Percentiles rank a stretch among this genome's conserved stretches.
phyloP scores from a whole-genome alignment of 2,329 filamentous ascomycete genomes.

The Chaetomiaceae sp. region DNA sequence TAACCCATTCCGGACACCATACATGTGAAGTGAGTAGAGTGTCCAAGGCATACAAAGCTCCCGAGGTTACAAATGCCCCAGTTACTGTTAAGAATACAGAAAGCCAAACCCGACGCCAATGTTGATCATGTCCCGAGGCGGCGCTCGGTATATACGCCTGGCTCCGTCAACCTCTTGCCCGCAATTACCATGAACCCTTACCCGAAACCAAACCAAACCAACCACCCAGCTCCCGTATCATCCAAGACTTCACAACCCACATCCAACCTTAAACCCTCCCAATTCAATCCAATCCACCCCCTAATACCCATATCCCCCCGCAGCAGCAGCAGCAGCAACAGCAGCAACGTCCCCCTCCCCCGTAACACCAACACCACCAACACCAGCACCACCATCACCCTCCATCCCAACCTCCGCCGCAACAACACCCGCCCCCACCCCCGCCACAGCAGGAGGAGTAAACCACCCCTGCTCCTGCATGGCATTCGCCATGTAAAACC shows the following conservation, averaged over 20 bases:
- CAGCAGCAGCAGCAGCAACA: too few species aligned
- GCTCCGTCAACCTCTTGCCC: too few species aligned
- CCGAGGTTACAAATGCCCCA: too few species aligned
- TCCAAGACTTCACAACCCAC: too few species aligned
- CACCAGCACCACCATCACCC: neutral
- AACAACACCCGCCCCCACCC: conserved; percentile 19
- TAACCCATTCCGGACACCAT: too few species aligned
- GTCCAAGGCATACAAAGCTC: too few species aligned
- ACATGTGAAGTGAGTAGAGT: too few species aligned
- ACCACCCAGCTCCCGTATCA: too few species aligned
- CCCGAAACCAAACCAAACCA: neutral
- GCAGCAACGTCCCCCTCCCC: neutral
- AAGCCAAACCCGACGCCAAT: too few species aligned
- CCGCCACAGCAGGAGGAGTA: conserved; percentile 13
- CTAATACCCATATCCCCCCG: conserved; percentile 2
- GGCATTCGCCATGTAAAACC: conserved; percentile 32
- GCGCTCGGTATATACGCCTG: too few species aligned
- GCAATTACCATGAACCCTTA: neutral
- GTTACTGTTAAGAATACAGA: too few species aligned
- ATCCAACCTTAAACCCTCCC: neutral
- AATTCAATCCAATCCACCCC: neutral
- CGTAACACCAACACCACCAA: neutral
- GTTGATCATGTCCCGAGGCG: too few species aligned
- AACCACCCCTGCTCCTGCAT: conserved; percentile 37
- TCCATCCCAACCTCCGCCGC: neutral